phyloP scores from a whole-genome alignment of 1,284 basidiomycete genomes.

The Ceratobasidium sp. region DNA sequence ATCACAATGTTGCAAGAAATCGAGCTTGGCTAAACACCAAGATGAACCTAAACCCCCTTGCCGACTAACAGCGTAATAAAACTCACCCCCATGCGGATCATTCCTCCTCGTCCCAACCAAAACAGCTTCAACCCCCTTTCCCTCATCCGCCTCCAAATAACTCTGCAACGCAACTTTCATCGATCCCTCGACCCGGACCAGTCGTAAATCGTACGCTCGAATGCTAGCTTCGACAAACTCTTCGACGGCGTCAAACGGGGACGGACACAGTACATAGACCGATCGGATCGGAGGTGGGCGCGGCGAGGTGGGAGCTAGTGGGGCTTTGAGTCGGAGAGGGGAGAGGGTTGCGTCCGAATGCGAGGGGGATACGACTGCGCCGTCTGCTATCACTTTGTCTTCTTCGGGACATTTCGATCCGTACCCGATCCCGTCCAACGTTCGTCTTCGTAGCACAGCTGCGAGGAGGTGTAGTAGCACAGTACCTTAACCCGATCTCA shows the following conservation, averaged over 20 bases:
- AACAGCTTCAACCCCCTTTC: slow-evolving; percentile 73
- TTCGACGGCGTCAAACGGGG: slow-evolving; percentile 89
- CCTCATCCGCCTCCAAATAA: slow-evolving; percentile 70
- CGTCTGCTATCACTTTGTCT: slow-evolving; percentile 30
- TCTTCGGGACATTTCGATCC: slow-evolving; percentile 13
- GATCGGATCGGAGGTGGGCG: slow-evolving; percentile 72
- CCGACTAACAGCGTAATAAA: neutral
- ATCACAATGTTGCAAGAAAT: slow-evolving; percentile 83
- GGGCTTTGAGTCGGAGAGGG: neutral
- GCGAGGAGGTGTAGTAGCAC: slow-evolving; percentile 92
- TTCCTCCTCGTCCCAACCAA: slow-evolving; percentile 88
- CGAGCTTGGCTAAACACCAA: slow-evolving; percentile 63
- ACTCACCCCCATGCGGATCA: slow-evolving; percentile 92
- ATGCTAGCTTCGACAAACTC: slow-evolving; percentile 80
- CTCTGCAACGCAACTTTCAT: slow-evolving; percentile 85
- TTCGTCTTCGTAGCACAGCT: slow-evolving; percentile 70
- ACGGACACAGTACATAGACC: slow-evolving; percentile 90
- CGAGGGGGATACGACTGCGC: slow-evolving; percentile 26
- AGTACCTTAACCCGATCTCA: slow-evolving; percentile 71
- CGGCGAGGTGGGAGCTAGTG: neutral
- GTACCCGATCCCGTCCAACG: slow-evolving; percentile 34
- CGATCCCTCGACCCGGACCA: slow-evolving; percentile 73
- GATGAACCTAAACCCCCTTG: neutral
- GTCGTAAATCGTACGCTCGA: slow-evolving; percentile 79
- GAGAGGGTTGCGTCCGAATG: slow-evolving; percentile 32